phyloP scores from a whole-genome alignment of 176 grass and related monocot species.

The Leersia perrieri region DNA sequence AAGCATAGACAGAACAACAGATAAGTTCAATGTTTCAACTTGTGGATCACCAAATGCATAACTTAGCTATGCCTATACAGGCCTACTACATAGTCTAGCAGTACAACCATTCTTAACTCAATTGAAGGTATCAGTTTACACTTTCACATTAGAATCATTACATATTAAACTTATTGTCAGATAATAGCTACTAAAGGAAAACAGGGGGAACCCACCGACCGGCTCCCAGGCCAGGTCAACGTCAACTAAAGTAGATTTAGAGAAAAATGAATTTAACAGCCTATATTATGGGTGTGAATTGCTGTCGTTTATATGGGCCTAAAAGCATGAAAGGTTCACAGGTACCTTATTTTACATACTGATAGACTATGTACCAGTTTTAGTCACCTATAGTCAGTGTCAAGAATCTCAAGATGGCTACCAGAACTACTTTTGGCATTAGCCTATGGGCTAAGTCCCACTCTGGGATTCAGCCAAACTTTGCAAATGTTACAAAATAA shows the following conservation, averaged over 20 bases:
- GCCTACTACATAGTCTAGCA: not conserved
- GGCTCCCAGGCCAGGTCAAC: not conserved
- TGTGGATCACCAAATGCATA: not conserved
- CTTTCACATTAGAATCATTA: not conserved
- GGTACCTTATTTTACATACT: not conserved
- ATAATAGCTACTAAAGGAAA: not conserved
- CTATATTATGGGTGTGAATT: not conserved
- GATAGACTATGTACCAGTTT: not conserved
- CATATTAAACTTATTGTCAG: not conserved
- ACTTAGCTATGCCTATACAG: not conserved
- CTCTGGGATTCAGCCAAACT: not conserved
- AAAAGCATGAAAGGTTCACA: conserved; percentile 9
- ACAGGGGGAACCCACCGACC: not conserved
- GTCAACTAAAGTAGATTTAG: not conserved
- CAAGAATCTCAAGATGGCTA: conserved; percentile 12
- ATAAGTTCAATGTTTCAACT: not conserved
- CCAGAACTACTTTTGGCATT: not conserved
- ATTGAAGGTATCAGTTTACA: conserved; percentile 9
- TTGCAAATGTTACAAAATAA: not conserved
- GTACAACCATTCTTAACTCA: not conserved
- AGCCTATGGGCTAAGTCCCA: not conserved
- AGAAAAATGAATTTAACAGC: not conserved
- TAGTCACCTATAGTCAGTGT: not conserved
- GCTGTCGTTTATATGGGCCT: not conserved
- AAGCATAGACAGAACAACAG: conserved; percentile 30